These are phyloP conservation scores for Venturia nashicola DNA, from an alignment of 2,329 filamentous ascomycete species.

Conservation along the genomic window DNA sequence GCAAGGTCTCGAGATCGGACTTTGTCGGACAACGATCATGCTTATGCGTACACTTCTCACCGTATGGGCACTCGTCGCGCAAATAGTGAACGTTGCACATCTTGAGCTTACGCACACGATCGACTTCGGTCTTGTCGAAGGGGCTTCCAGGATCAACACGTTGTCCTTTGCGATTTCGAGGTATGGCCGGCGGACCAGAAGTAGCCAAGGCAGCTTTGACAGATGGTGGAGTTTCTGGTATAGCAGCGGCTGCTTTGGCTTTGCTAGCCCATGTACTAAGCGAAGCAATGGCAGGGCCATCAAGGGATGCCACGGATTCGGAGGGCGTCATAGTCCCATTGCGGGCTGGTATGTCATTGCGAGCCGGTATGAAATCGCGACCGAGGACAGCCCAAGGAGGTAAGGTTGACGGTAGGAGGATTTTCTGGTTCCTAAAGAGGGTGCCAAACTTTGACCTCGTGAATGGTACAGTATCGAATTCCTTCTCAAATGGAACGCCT, in stretches of 20 bases:
- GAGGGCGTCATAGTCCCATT: not conserved
- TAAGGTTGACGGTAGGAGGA: not conserved
- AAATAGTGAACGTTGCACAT: conserved; percentile 51
- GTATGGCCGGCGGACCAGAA: conserved; percentile 28
- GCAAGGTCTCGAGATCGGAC: conserved; percentile 40
- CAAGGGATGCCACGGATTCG: not conserved
- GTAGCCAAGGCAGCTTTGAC: conserved; percentile 21
- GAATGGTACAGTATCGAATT: conserved; percentile 35
- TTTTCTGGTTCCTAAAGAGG: conserved; percentile 33
- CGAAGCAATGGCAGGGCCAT: not conserved
- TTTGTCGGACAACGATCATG: conserved; percentile 41
- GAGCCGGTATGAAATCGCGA: not conserved
- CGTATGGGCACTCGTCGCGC: conserved; percentile 44
- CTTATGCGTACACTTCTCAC: conserved; percentile 41
- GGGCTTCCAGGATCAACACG: conserved; percentile 42
- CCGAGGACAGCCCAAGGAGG: not conserved
- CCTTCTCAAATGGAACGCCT: conserved; percentile 42
- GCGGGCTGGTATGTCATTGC: conserved; percentile 1
- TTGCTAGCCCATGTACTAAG: conserved; percentile 1
- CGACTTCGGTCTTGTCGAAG: conserved; percentile 43
- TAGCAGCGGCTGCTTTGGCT: not conserved
- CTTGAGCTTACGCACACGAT: conserved; percentile 49
- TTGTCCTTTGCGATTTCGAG: conserved; percentile 46
- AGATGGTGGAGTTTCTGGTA: conserved; percentile 19
- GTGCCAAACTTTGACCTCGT: conserved; percentile 36